A percentile compares a stretch with the other conserved stretches of the same genome.
phyloP scores from a whole-genome alignment of 148 eudicot species.

The Rhododendron ferrugineum region DNA sequence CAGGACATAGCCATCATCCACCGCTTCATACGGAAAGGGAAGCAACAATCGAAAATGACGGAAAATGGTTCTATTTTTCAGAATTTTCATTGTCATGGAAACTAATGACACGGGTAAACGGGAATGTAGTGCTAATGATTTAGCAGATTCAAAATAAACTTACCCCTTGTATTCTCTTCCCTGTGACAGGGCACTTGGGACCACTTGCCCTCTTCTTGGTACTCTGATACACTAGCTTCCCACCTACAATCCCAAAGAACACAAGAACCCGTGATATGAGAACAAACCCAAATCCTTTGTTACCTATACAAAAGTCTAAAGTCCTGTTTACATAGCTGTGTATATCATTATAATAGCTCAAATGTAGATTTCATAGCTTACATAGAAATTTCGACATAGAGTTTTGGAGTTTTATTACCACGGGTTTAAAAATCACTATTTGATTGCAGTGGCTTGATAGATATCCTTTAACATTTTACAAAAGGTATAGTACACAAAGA shows the following conservation, averaged over 20 bases:
- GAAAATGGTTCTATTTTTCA: background rate
- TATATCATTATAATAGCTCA: background rate
- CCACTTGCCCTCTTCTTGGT: conserved; percentile 86
- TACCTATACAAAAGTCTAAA: background rate
- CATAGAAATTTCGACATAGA: background rate
- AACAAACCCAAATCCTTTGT: background rate
- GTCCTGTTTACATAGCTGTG: background rate
- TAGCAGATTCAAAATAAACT: conserved; percentile 10
- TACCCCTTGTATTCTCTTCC: conserved; percentile 86
- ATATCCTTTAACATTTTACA: background rate
- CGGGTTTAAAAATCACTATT: background rate
- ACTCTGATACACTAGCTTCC: conserved; percentile 57
- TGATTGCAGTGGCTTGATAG: background rate
- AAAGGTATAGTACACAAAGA: no score
- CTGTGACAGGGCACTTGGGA: conserved; percentile 76
- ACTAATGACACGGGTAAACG: background rate
- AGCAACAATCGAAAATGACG: background rate
- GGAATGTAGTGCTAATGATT: background rate
- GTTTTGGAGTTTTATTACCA: background rate
- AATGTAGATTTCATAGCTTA: background rate
- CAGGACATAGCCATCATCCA: background rate
- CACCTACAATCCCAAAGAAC: conserved; percentile 29
- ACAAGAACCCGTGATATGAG: background rate
- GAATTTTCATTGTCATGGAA: background rate
- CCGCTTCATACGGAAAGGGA: background rate